Evolutionary conservation across 768 basidiomycete species (phyloP).

Genomic region (Baorangia bicolor): DNA sequence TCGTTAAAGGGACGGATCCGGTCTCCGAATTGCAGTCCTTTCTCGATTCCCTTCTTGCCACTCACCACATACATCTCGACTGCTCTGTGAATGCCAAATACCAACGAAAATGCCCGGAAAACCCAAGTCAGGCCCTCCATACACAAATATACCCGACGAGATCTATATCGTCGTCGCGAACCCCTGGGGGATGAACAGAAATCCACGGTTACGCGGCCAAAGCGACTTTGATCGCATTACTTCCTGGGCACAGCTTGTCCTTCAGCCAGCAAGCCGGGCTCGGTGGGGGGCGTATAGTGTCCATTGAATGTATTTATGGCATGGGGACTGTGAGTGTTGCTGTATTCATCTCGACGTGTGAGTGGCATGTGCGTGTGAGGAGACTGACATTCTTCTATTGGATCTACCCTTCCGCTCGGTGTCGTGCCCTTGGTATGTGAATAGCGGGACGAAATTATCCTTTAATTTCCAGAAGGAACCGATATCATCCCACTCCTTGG

Average conservation of each 20-base stretch:
- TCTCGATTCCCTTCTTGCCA: not conserved
- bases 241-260: conserved; percentile 26
- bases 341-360: not conserved
- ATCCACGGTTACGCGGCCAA: conserved; percentile 5
- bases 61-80: not conserved
- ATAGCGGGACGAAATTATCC: conserved; percentile 31
- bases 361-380: not conserved
- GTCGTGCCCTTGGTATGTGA: not conserved
- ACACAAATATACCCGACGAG: conserved; percentile 19
- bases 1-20: too few relatives aligned
- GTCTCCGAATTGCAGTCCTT: too few relatives aligned
- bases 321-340: conserved; percentile 32
- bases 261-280: conserved; percentile 22
- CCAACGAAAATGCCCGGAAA: conserved; percentile 17
- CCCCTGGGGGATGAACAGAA: conserved; percentile 24
- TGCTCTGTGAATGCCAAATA: not conserved
- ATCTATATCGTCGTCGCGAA: conserved; percentile 24
- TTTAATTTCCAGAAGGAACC: conserved; percentile 26
- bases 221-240: conserved; percentile 23
- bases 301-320: conserved; percentile 24
- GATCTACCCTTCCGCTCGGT: not conserved
- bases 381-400: not conserved
- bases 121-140: conserved; percentile 29
- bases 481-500: conserved; percentile 29
- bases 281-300: conserved; percentile 6